Percentiles rank a stretch among this genome's conserved stretches.
Evolutionary conservation across 805 yeast species (phyloP).

Genomic region (Lipomyces mesembrius): DNA sequence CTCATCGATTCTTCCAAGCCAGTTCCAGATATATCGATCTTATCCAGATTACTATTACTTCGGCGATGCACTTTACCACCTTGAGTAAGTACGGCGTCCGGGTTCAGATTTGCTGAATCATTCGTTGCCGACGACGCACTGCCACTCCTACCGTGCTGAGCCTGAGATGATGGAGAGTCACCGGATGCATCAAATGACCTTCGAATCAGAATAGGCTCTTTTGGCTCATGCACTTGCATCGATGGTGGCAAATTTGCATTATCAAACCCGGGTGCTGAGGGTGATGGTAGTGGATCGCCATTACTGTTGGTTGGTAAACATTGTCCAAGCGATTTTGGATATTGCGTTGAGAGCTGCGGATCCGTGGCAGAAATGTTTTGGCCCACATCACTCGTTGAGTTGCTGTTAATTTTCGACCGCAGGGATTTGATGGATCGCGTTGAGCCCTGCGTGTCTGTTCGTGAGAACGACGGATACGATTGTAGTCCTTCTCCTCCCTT

Average conservation of each 20-base stretch:
- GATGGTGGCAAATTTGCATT: slow-evolving; percentile 59
- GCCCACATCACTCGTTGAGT: slow-evolving; percentile 5
- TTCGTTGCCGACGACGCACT: slow-evolving; percentile 2
- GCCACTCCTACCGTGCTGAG: slow-evolving; percentile 1
- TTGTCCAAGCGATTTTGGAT: background rate
- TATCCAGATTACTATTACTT: background rate
- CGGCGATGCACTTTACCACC: background rate
- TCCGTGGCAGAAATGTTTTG: background rate
- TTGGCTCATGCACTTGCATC: slow-evolving; percentile 72
- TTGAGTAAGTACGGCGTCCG: slow-evolving; percentile 1
- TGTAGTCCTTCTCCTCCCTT: slow-evolving; percentile 39
- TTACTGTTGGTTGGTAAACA: background rate
- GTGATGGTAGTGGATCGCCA: background rate
- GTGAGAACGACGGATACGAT: slow-evolving; percentile 47
- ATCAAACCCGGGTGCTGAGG: slow-evolving; percentile 10
- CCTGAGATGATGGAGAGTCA: background rate
- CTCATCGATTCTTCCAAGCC: background rate
- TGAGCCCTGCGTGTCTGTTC: slow-evolving; percentile 51
- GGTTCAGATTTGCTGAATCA: background rate
- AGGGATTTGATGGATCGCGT: slow-evolving; percentile 45
- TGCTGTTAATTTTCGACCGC: slow-evolving; percentile 31
- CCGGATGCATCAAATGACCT: slow-evolving; percentile 26
- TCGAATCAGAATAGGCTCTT: slow-evolving; percentile 69
- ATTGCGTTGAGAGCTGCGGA: background rate
- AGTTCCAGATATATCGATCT: background rate